phyloP scores from a whole-genome alignment of 1,139 yeast genomes.

The Pichia sorboxylosa region DNA sequence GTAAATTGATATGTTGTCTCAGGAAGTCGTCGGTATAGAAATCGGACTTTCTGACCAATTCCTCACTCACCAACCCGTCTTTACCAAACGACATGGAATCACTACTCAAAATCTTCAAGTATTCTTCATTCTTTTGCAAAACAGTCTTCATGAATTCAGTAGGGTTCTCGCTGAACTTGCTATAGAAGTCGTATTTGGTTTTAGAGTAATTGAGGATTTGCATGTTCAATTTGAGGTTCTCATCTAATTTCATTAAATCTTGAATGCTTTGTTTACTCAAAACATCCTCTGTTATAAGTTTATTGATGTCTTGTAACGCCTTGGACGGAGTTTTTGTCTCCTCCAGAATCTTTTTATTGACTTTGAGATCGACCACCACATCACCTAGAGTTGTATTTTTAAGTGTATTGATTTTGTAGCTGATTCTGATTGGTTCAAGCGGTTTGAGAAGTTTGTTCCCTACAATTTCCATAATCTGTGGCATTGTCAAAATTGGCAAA shows the following conservation, averaged over 20 bases:
- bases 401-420: slow-evolving; percentile 66
- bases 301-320: slow-evolving; percentile 26
- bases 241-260: slow-evolving; percentile 35
- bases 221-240: slow-evolving; percentile 37
- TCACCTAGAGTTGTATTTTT: slow-evolving; percentile 76
- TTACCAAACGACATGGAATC: slow-evolving; percentile 71
- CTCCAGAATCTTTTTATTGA: slow-evolving; percentile 23
- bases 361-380: slow-evolving; percentile 60
- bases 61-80: slow-evolving; percentile 87
- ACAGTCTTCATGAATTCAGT: slow-evolving; percentile 52
- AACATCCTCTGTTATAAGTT: slow-evolving; percentile 20
- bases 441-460: slow-evolving; percentile 56
- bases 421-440: slow-evolving; percentile 64
- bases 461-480: slow-evolving; percentile 63
- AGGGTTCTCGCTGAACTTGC: slow-evolving; percentile 66
- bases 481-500: slow-evolving; percentile 45
- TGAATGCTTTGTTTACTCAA: slow-evolving; percentile 21
- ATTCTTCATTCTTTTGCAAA: slow-evolving; percentile 31
- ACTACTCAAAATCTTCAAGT: slow-evolving; percentile 61
- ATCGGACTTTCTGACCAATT: slow-evolving; percentile 69
- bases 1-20: slow-evolving; percentile 63
- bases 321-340: slow-evolving; percentile 17
- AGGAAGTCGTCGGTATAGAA: slow-evolving; percentile 71
- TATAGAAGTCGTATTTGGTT: slow-evolving; percentile 59
- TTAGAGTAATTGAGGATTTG: slow-evolving; percentile 44